A percentile compares a stretch with the other conserved stretches of the same genome.
These are phyloP conservation scores for Leptodermis oblonga DNA, from an alignment of 257 asterid species.

Conservation along the genomic window DNA sequence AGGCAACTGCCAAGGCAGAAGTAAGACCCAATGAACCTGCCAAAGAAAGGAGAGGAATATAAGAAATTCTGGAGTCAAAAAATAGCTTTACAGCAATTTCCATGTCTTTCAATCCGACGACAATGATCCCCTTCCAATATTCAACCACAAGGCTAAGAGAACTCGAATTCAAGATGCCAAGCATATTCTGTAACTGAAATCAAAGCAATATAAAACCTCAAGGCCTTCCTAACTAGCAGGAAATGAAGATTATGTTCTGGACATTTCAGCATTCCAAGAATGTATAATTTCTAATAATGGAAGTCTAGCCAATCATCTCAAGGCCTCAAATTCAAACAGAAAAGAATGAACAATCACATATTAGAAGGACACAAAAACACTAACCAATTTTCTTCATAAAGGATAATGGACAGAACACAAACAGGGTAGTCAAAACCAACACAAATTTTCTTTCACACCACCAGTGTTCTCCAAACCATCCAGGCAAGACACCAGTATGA, in stretches of 20 bases:
- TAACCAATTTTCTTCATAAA: slow-evolving; percentile 45
- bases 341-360: not conserved
- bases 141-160: not conserved
- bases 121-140: not conserved
- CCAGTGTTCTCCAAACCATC: slow-evolving; percentile 65
- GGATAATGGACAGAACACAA: slow-evolving; percentile 47
- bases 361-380: not conserved
- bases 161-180: not conserved
- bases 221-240: not conserved
- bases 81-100: not conserved
- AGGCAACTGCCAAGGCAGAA: slow-evolving; percentile 47
- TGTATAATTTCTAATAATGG: not conserved
- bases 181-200: not conserved
- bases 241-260: not conserved
- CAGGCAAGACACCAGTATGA: slow-evolving; percentile 51
- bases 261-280: not conserved
- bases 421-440: slow-evolving; percentile 37
- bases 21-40: slow-evolving; percentile 58
- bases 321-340: not conserved
- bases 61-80: not conserved
- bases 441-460: slow-evolving; percentile 48
- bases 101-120: not conserved
- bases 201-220: not conserved
- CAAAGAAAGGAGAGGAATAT: slow-evolving; percentile 4
- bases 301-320: not conserved